Conservation (phyloP, 805 yeast genomes). For the Teunomyces cretensis region DNA sequence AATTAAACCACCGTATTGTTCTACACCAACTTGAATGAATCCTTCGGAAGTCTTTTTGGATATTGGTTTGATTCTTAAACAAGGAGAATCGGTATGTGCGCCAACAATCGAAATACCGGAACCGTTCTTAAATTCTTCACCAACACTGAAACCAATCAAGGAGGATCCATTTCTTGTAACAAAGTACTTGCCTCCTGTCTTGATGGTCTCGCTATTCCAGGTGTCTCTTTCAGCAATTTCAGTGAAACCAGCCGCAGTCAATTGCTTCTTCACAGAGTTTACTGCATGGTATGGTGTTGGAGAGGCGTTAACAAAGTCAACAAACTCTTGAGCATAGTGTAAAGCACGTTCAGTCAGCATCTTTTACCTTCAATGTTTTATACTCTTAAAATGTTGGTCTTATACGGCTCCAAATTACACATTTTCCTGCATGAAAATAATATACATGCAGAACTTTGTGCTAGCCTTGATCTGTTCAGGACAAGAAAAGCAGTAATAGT, state of each 20-base stretch:
- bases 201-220: conserved; percentile 55
- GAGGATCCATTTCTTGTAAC: conserved; percentile 91
- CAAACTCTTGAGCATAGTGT: conserved; percentile 57
- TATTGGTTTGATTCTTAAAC: conserved; percentile 83
- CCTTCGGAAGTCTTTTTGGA: conserved; percentile 72
- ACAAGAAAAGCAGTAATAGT: too few relatives aligned
- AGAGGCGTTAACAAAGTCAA: conserved; percentile 75
- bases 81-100: conserved; percentile 95
- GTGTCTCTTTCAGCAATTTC: conserved; percentile 69
- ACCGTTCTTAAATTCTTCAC: conserved; percentile 70
- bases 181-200: conserved; percentile 63
- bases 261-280: conserved; percentile 53
- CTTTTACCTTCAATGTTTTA: background rate
- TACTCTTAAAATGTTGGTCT: background rate
- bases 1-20: conserved; percentile 92
- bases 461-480: too few relatives aligned
- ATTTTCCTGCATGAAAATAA: background rate
- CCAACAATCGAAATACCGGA: conserved; percentile 87
- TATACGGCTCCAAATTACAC: background rate
- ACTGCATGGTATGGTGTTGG: conserved; percentile 97
- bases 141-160: conserved; percentile 82
- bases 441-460: background rate
- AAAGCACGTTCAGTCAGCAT: conserved; percentile 14
- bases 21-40: conserved; percentile 87
- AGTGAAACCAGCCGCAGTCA: conserved; percentile 62